Evolutionary conservation across 352 stramenopile species (phyloP), one percentile per base, ranked within the genome.

Genomic region (Thalassiosira mediterranea): DNA sequence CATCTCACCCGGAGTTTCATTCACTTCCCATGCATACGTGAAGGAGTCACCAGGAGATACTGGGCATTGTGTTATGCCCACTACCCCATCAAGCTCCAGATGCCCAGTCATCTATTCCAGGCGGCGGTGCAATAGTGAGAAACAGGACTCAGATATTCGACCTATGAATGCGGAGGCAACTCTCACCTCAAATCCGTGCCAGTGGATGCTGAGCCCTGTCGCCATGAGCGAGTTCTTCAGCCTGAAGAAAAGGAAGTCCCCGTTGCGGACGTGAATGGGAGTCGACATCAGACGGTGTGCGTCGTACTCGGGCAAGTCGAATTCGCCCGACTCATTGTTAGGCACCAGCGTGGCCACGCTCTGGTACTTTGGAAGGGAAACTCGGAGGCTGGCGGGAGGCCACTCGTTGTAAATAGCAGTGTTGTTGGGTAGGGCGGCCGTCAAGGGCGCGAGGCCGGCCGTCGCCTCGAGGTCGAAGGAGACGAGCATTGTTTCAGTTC

Each of bases 111-210:
- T 56, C n/a, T n/a, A n/a, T n/a, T n/a, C n/a, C n/a, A n/a, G n/a
- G n/a, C n/a, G n/a, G n/a, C n/a, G n/a, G n/a, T n/a, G n/a, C n/a
- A n/a, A n/a, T n/a, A n/a, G n/a, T n/a, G n/a, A n/a, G n/a, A n/a
- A n/a, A n/a, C n/a, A n/a, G n/a, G n/a, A n/a, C n/a, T n/a, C n/a
- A n/a, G n/a, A n/a, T n/a, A n/a, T n/a, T n/a, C n/a, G n/a, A n/a
- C n/a, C n/a, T n/a, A n/a, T n/a, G n/a, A n/a, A n/a, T n/a, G n/a
- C n/a, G n/a, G n/a, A n/a, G n/a, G n/a, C n/a, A n/a, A n/a, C n/a
- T n/a, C n/a, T n/a, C n/a, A n/a, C n/a, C 38, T 61, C 51, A 40
- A 70, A 70, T n/a, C 61, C 61, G 54, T 73, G 63, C 29, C 44
- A 57, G 59, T 73, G 63, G 28, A 73, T 73, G 3, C 52, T 65